Percentiles rank a stretch among this genome's conserved stretches.
Evolutionary conservation across 371 early-diverging fungal species (phyloP).

Genomic region (Pancytospora philotis): DNA sequence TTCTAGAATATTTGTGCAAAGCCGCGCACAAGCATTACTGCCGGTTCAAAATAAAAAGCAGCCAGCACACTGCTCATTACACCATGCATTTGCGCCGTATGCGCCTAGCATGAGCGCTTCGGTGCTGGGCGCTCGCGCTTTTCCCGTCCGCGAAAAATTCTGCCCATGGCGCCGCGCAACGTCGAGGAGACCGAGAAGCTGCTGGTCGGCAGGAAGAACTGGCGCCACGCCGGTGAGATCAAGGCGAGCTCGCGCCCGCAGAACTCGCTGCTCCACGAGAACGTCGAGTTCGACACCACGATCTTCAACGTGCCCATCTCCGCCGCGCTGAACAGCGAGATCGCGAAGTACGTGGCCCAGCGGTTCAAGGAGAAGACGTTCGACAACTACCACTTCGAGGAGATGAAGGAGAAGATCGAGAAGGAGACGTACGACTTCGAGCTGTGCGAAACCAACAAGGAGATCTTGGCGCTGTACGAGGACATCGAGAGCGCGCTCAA

Average conservation of each 20-base stretch:
- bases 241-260: neutral
- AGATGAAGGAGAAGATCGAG: neutral
- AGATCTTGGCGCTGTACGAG: conserved; percentile 4
- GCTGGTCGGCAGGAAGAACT: neutral
- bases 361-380: conserved; percentile 26
- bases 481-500: conserved; percentile 14
- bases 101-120: neutral
- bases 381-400: conserved; percentile 27
- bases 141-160: neutral
- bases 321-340: conserved; percentile 1
- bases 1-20: neutral
- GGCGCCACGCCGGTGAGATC: neutral
- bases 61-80: neutral
- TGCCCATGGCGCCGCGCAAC: neutral
- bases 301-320: conserved; percentile 24
- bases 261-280: conserved; percentile 10
- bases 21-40: neutral
- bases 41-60: neutral
- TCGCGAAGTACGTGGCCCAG: conserved; percentile 8
- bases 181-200: neutral
- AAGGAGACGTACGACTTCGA: conserved; percentile 6
- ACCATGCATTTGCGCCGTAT: neutral
- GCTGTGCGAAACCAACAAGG: conserved; percentile 6
- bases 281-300: conserved; percentile 17
- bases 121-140: neutral